Evolutionary conservation across 139 green algal species (phyloP).

Genomic region (Bryopsis sp.): DNA sequence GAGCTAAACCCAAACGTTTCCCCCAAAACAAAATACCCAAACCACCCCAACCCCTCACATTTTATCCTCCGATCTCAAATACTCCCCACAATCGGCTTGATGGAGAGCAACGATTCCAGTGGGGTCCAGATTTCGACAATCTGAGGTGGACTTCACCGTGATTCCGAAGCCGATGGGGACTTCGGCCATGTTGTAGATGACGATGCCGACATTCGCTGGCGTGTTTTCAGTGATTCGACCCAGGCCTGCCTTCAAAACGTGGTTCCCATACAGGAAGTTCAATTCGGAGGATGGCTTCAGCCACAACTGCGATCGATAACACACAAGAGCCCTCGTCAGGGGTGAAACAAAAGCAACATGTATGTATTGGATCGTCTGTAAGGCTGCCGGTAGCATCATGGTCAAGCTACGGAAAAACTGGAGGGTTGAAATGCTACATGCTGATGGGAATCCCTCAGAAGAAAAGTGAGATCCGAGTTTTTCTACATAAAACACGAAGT

Average conservation of each 20-base stretch:
- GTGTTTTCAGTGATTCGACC: constrained; percentile 95
- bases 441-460: neutral
- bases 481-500: neutral
- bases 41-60: too few relatives aligned
- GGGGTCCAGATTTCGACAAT: constrained; percentile 85
- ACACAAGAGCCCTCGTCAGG: neutral
- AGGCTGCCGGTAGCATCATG: constrained; percentile 7
- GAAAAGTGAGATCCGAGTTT: constrained; percentile 5
- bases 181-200: constrained; percentile 82
- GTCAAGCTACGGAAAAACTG: too few relatives aligned
- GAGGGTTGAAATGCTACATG: too few relatives aligned
- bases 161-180: constrained; percentile 96
- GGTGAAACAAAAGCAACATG: constrained; percentile 2
- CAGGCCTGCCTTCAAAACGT: constrained; percentile 94
- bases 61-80: neutral
- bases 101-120: constrained; percentile 89
- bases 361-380: neutral
- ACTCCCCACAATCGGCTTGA: constrained; percentile 76
- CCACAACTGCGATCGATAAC: constrained; percentile 79
- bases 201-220: constrained; percentile 73
- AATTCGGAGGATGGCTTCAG: constrained; percentile 95
- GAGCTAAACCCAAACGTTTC: too few relatives aligned
- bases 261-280: constrained; percentile 98
- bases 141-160: constrained; percentile 77
- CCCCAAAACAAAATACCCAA: too few relatives aligned